Conservation (phyloP, 768 basidiomycete genomes). For the Lyophyllum semitale region DNA sequence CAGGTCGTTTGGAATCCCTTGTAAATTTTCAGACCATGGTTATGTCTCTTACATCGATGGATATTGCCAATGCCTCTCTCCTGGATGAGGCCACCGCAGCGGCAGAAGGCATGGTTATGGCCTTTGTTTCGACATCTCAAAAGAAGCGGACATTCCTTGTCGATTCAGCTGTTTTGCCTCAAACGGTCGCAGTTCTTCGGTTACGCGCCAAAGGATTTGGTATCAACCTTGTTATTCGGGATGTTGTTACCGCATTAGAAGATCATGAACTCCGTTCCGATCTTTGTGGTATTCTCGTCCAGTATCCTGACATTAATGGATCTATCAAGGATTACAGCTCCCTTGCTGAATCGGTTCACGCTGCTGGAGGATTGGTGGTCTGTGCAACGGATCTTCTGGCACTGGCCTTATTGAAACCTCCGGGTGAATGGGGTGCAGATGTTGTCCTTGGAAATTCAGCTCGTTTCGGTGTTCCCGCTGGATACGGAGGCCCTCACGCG, state of each 20-base stretch:
- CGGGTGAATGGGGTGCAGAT: constrained; percentile 99
- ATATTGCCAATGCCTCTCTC: constrained; percentile 94
- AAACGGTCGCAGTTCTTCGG: constrained; percentile 86
- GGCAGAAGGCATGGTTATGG: constrained; percentile 97
- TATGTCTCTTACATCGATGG: constrained; percentile 90
- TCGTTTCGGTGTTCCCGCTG: constrained; percentile 94
- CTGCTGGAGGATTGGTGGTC: constrained; percentile 75
- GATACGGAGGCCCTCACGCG: constrained; percentile 97
- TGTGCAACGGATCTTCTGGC: constrained; percentile 93
- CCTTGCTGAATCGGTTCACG: constrained; percentile 71
- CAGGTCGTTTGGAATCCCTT: constrained; percentile 93
- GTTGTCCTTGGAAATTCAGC: constrained; percentile 94
- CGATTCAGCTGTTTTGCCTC: constrained; percentile 80
- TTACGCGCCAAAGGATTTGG: constrained; percentile 95
- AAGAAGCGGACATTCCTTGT: constrained; percentile 86
- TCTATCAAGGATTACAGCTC: constrained; percentile 70
- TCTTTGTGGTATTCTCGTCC: constrained; percentile 85
- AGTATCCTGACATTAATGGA: constrained; percentile 94
- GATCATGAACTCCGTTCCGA: constrained; percentile 58
- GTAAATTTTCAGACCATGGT: constrained; percentile 98
- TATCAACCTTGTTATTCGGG: constrained; percentile 75
- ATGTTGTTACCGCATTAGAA: constrained; percentile 50
- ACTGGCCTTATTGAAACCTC: constrained; percentile 89
- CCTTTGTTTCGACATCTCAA: constrained; percentile 64
- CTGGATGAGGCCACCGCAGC: constrained; percentile 95